Percentiles rank a stretch among this genome's conserved stretches.
Conservation (phyloP, 1,284 basidiomycete species). For the Irpex sp. region DNA sequence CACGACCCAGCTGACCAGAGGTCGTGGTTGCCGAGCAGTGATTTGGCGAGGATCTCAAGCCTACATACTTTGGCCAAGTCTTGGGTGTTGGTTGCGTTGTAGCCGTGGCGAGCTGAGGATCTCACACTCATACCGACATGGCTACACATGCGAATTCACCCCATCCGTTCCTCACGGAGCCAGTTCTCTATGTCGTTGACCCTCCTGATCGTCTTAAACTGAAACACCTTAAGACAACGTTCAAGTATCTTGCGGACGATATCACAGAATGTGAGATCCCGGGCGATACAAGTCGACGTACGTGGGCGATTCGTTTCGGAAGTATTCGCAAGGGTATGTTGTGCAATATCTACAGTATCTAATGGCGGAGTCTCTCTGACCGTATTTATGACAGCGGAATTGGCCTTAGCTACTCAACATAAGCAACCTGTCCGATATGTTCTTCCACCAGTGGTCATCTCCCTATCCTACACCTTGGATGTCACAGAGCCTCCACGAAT, state of each 20-base stretch:
- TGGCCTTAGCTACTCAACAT: constrained; percentile 9
- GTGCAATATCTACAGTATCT: neutral
- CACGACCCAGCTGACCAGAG: too few relatives aligned
- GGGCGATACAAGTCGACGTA: neutral
- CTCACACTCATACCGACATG: neutral
- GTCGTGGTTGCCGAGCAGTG: too few relatives aligned
- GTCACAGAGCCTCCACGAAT: neutral
- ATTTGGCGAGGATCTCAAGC: too few relatives aligned
- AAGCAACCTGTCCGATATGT: neutral
- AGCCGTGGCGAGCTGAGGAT: neutral
- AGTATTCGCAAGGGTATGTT: constrained; percentile 1
- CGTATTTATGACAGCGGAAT: neutral
- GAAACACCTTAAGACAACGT: neutral
- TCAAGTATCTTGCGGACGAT: neutral
- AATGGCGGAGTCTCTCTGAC: too few relatives aligned
- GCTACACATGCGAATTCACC: neutral
- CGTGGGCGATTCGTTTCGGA: constrained; percentile 2
- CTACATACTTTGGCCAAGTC: too few relatives aligned
- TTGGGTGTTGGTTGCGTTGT: neutral
- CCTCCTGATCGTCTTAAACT: constrained; percentile 1
- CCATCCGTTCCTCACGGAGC: constrained; percentile 1
- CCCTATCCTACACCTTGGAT: neutral
- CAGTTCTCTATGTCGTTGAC: constrained; percentile 4
- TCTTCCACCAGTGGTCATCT: neutral
- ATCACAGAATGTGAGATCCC: neutral